Percentiles rank a stretch among this genome's conserved stretches.
Conservation (phyloP, 441 rosid genomes). For the Erodium texanum region DNA sequence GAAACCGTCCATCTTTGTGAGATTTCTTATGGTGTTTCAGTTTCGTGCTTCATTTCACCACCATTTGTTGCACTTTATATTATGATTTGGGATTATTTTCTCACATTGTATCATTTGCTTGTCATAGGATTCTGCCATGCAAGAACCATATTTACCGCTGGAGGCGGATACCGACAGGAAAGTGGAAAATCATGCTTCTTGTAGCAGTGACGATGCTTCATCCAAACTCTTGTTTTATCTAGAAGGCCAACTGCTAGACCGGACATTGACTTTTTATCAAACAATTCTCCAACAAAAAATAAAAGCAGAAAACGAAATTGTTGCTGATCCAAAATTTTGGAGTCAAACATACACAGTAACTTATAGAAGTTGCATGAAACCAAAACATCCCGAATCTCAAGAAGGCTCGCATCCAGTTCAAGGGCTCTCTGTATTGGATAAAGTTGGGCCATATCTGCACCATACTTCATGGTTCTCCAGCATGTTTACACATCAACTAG, state of each 20-base stretch:
- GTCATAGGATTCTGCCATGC: conserved; percentile 39
- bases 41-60: not conserved
- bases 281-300: conserved; percentile 67
- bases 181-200: conserved; percentile 26
- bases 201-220: conserved; percentile 25
- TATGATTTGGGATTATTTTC: not conserved
- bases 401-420: conserved; percentile 20
- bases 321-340: conserved; percentile 46
- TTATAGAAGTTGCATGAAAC: conserved; percentile 41
- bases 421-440: conserved; percentile 21
- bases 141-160: conserved; percentile 27
- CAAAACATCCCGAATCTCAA: conserved; percentile 23
- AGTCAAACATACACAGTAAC: conserved; percentile 54
- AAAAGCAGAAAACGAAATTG: conserved; percentile 44
- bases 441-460: conserved; percentile 22
- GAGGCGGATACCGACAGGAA: conserved; percentile 20
- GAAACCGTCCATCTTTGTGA: conserved; percentile 2
- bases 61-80: not conserved
- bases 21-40: conserved; percentile 2
- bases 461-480: conserved; percentile 38
- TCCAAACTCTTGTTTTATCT: conserved; percentile 57
- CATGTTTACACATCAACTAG: conserved; percentile 45
- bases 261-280: conserved; percentile 61
- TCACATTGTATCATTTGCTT: conserved; percentile 16
- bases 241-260: conserved; percentile 57